A percentile compares a stretch with the other conserved stretches of the same genome.
phyloP scores from a whole-genome alignment of 306 rosid species.

The Trichosanthes truncata region DNA sequence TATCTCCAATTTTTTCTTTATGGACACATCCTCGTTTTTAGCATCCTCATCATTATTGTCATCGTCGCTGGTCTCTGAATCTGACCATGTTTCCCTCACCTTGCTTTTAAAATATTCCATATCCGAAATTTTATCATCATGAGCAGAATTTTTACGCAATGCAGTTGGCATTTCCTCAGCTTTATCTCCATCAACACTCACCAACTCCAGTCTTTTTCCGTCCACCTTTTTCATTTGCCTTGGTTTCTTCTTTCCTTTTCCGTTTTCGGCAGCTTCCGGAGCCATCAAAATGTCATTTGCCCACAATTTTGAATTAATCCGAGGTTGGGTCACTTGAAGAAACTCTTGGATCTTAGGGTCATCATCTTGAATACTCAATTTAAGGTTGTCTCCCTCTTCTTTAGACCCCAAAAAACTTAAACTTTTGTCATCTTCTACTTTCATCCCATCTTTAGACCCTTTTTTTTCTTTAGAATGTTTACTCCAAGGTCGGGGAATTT shows the following conservation, averaged over 20 bases:
- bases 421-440: conserved; percentile 12
- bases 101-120: conserved; percentile 81
- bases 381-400: conserved; percentile 16
- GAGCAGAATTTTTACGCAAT: conserved; percentile 17
- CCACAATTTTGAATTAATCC: conserved; percentile 72
- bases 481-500: conserved; percentile 86
- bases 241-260: conserved; percentile 23
- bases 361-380: conserved; percentile 22
- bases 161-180: conserved; percentile 19
- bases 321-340: conserved; percentile 79
- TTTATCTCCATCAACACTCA: conserved; percentile 15
- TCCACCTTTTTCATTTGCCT: conserved; percentile 20
- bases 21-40: conserved; percentile 15
- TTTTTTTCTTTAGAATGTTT: conserved; percentile 40
- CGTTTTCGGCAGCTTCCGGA: conserved; percentile 7
- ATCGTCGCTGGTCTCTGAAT: conserved; percentile 47
- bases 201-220: conserved; percentile 13
- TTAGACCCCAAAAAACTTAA: conserved; percentile 15
- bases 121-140: conserved; percentile 44
- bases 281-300: conserved; percentile 48
- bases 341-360: conserved; percentile 65
- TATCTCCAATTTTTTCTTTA: conserved; percentile 14
- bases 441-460: conserved; percentile 18
- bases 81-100: conserved; percentile 72
- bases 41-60: conserved; percentile 24